Base-by-base conservation (phyloP, 371 early-diverging fungal species). In the Lichtheimia hyalospora region DNA sequence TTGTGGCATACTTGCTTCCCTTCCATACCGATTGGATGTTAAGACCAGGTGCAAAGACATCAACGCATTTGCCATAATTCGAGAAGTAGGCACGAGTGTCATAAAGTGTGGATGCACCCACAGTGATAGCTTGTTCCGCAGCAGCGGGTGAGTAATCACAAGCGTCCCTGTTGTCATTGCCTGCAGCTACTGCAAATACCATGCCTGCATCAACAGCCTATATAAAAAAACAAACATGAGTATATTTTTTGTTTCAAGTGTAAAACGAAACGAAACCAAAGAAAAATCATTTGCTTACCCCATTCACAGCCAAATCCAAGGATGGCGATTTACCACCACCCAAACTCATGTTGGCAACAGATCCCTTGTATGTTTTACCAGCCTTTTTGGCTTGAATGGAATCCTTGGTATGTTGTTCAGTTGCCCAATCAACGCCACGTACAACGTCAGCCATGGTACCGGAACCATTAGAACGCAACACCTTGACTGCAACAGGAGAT, bases 171-270 rank as follows among this genome's bases (percentile, higher is more conserved):
- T 90, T 86, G 68, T 93, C 92, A 84, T 99, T 99, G 25, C 99
- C 99, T 16, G 99, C 99, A 51, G 99, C 99, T 18, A 96, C 96
- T 15, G 94, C 92, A 80, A 97, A 94, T 74, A 85, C 76, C 28
- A 97, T 81, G 60, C 96, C 95, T 21, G 75, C 73, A 12, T 81
- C 69, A 50, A 93, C 90, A 58, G 94, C 94, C 60, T 73, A 68
- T 12, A 68, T 4, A 39, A 18, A 20, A 15, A 16, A 34, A 18
- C 34, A 13, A 49, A 16, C 28, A 49, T 25, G 25, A 46, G 21
- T 14, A 46, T 46, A n/a, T 46, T 21, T 5, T 16, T 46, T 8
- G 46, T 46, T 46, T 34, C 34, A 34, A 28, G 28, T 34, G 34
- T 34, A 8, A 1, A 8, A 27, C 3, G 27, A 27, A 27, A 27